Percentiles rank a stretch among this genome's conserved stretches.
Conservation (phyloP, 164 flowering plant genomes). For the Magnolia sinica region DNA sequence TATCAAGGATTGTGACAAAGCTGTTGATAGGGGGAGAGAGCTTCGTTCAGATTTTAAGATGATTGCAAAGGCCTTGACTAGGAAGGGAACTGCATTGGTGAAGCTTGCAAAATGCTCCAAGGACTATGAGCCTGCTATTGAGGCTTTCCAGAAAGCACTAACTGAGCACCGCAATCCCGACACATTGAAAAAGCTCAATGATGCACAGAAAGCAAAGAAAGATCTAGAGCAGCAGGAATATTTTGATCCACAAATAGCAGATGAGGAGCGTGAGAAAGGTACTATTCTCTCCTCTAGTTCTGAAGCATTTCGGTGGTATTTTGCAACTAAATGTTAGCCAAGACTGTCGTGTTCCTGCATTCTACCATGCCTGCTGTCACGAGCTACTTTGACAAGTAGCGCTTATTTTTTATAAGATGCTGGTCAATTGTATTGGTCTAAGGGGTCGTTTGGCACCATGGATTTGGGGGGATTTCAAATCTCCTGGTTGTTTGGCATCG, state of each 20-base stretch:
- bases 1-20: slow-evolving; percentile 90
- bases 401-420: too few species aligned
- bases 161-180: slow-evolving; percentile 98
- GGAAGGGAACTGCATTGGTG: slow-evolving; percentile 87
- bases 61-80: slow-evolving; percentile 89
- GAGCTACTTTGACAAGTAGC: too few species aligned
- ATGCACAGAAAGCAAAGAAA: slow-evolving; percentile 93
- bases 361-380: too few species aligned
- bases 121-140: slow-evolving; percentile 88
- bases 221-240: slow-evolving; percentile 92
- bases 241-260: slow-evolving; percentile 79
- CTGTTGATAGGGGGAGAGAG: slow-evolving; percentile 96
- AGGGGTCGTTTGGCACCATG: too few species aligned
- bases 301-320: too few species aligned
- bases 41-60: slow-evolving; percentile 89
- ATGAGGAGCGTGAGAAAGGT: slow-evolving; percentile 99
- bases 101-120: slow-evolving; percentile 89
- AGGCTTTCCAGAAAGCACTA: slow-evolving; percentile 89
- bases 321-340: too few species aligned
- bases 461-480: too few species aligned
- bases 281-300: background rate
- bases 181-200: slow-evolving; percentile 86
- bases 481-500: too few species aligned
- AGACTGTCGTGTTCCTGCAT: too few species aligned
- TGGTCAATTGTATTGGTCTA: too few species aligned